A percentile compares a stretch with the other conserved stretches of the same genome.
Conservation (phyloP, 2,329 filamentous ascomycete genomes). For the Nemania sp. region DNA sequence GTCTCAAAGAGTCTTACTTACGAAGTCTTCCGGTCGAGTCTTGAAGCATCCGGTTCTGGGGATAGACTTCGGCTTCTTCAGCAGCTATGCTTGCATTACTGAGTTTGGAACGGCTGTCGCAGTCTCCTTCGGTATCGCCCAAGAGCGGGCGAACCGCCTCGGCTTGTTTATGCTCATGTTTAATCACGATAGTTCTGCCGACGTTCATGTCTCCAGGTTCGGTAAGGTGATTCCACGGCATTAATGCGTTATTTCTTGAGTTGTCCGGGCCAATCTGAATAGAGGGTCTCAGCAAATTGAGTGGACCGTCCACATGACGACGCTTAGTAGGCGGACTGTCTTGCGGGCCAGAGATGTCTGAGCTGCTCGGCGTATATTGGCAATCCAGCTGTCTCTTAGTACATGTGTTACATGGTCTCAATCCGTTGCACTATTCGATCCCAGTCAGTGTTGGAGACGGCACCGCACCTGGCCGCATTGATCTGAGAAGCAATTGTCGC, state of each 20-base stretch:
- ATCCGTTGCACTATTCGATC: slow-evolving; percentile 58
- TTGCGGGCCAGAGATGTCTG: slow-evolving; percentile 36
- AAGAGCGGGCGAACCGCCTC: slow-evolving; percentile 25
- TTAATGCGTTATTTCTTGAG: slow-evolving; percentile 28
- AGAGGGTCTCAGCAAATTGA: slow-evolving; percentile 31
- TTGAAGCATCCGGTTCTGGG: slow-evolving; percentile 60
- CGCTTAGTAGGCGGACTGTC: slow-evolving; percentile 44
- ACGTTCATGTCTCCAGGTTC: slow-evolving; percentile 27
- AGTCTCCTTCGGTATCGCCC: slow-evolving; percentile 34
- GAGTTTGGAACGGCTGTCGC: slow-evolving; percentile 42
- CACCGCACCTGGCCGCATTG: slow-evolving; percentile 14
- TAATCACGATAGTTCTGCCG: slow-evolving; percentile 20
- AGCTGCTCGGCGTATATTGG: slow-evolving; percentile 45
- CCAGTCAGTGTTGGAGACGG: slow-evolving; percentile 29
- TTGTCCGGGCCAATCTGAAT: slow-evolving; percentile 38
- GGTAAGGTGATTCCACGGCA: slow-evolving; percentile 32
- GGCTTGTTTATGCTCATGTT: slow-evolving; percentile 29
- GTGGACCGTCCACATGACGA: slow-evolving; percentile 40
- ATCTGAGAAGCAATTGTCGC: not conserved
- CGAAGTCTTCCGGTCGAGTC: slow-evolving; percentile 60
- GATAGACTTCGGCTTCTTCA: slow-evolving; percentile 59
- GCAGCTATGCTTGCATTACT: slow-evolving; percentile 50
- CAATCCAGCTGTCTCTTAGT: slow-evolving; percentile 54
- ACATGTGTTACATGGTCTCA: slow-evolving; percentile 61
- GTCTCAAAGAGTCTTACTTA: slow-evolving; percentile 42